Evolutionary conservation across 2,329 filamentous ascomycete species (phyloP), one percentile per base, ranked within the genome.

Genomic region (Rhynchosporium graminicola): DNA sequence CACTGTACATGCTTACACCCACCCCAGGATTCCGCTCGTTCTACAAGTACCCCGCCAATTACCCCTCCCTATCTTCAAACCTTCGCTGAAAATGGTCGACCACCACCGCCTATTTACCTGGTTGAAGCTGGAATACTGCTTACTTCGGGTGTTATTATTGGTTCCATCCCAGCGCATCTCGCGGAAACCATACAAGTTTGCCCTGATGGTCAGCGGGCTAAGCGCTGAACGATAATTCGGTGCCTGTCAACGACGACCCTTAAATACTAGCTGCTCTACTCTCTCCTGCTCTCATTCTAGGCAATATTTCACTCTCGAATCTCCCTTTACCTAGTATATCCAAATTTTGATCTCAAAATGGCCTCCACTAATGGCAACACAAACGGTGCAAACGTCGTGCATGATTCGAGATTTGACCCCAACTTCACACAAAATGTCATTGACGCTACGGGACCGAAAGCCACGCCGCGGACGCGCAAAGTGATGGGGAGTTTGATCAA

Each of bases 401-500:
- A 80, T 10, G 81, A 69, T 66, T 83, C 79, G 20, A 84, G 67
- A 57, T 76, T 80, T 70, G 77, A 81, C 66, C 79, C 80, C 56
- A 74, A 75, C 76, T 88, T 88, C 79, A 89, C 86, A 48, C 75
- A 82, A 68, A 78, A 82, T 70, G 84, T 87, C 72, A 80, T 88
- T 73, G 79, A 85, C 67, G 78, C 83, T 63, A 87, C 85, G 74
- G 84, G 85, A 12, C 83, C 85, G 64, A 83, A 84, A 63, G 82
- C 82, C 12, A 77, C 79, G 66, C 82, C 85, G 60, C 80, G 86
- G 60, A 80, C 81, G 70, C 80, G 82, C 65, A 77, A 83, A 67
- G 77, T 88, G 67, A 78, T 87, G 75, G 73, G 64, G 77, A 83
- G 70, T 45, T 70, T 86, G 31, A 84, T 83, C 64, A 74, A 76